These are phyloP conservation scores for Gastrodia elata DNA, from an alignment of 106 monocot species.

Conservation along the genomic window DNA sequence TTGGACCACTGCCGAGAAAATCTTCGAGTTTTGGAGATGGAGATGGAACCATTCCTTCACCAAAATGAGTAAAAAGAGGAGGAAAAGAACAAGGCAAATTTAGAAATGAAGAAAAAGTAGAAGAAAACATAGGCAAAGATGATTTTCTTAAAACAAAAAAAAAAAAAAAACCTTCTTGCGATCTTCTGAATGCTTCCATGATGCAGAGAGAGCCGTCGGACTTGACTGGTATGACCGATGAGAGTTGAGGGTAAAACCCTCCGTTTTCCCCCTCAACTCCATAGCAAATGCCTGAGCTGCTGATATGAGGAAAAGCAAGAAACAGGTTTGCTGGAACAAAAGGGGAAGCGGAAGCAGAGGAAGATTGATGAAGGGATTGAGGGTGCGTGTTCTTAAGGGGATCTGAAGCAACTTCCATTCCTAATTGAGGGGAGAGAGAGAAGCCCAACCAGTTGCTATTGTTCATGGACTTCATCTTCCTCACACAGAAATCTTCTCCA, in stretches of 20 bases:
- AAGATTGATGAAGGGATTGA: constrained; percentile 23
- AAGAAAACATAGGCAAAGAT: neutral
- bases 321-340: constrained; percentile 39
- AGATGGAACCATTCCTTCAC: constrained; percentile 72
- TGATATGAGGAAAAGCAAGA: constrained; percentile 35
- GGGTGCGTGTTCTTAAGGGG: constrained; percentile 12
- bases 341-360: constrained; percentile 28
- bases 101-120: constrained; percentile 7
- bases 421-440: constrained; percentile 82
- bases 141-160: too few relatives aligned
- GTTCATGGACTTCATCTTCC: constrained; percentile 56
- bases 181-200: constrained; percentile 77
- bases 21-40: constrained; percentile 92
- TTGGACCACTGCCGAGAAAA: constrained; percentile 82
- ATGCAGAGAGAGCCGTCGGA: constrained; percentile 97
- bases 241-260: constrained; percentile 39
- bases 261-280: constrained; percentile 44
- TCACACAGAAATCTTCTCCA: constrained; percentile 10
- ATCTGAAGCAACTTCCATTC: constrained; percentile 47
- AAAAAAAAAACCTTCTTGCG: constrained; percentile 33
- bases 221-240: constrained; percentile 72
- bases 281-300: constrained; percentile 46
- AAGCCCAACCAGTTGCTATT: constrained; percentile 78
- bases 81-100: constrained; percentile 15
- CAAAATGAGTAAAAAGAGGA: constrained; percentile 10